Base-by-base conservation (phyloP, 1,284 basidiomycete genomes). In the Malassezia restricta region DNA sequence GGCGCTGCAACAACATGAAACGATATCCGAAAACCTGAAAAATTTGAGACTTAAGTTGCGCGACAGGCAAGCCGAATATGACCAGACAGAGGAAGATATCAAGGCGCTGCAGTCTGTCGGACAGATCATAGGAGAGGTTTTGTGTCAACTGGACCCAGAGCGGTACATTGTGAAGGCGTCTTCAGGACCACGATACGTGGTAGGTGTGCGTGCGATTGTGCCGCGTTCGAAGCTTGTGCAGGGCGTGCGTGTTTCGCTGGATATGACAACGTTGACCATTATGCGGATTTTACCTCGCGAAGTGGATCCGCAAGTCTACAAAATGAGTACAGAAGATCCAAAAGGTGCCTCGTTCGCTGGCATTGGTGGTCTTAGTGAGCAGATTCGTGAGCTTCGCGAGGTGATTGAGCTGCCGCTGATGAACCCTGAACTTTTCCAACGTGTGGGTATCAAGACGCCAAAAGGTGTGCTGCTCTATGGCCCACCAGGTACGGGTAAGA, bases 111-210 rank as follows among this genome's bases (percentile, higher is more conserved):
- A 98, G 74, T 94, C 88, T 9, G 94, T 98, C 8, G 94, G 94
- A 9, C 94, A 99, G 77, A 96, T 98, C 62, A 94, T 99, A 57
- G 94, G 90, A 55, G 94, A 99, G 76, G 89, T 99, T 54, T 83
- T 98, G 81, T 96, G 96, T 76, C 91, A 98, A 76, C 78, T 99
- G 28, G 94, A 98, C 68, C 89, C 95, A 58, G 92, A 98, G 76
- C 80, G 94, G 76, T 99, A 95, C 76, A 99, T 99, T 65, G 94
- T 99, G 62, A 99, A 99, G 75, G 92, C 94, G 0, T 96, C 91
- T 0, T 92, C 88, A 14, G 94, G 94, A 2, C 94, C 94, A 14
- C 86, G 94, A 62, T 99, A 99, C 73, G 91, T 98, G 37, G 94
- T 99, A n/a, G 96, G 92, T 2, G 95, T 89, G 75, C 83, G 94